These are phyloP conservation scores for Yamadazyma takamatsuzukensis DNA, from an alignment of 805 yeast species.

Conservation along the genomic window DNA sequence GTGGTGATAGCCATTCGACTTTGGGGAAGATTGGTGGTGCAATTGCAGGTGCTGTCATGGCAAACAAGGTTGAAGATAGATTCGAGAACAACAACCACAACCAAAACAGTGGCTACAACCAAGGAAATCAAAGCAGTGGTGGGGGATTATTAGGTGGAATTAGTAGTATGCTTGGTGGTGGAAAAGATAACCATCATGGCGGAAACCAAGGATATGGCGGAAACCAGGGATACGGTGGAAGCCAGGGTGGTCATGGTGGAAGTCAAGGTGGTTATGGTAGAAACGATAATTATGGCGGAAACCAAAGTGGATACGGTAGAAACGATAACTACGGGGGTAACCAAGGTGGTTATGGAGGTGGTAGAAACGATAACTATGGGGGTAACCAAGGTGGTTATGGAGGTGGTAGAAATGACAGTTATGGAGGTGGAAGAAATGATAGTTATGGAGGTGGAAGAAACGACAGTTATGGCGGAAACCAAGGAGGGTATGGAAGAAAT, in stretches of 20 bases:
- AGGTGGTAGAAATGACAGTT: constrained; percentile 3
- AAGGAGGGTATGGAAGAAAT: constrained; percentile 8
- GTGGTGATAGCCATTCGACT: constrained; percentile 25
- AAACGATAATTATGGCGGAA: constrained; percentile 8
- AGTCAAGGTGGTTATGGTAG: constrained; percentile 18
- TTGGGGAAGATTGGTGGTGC: constrained; percentile 52
- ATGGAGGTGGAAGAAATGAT: constrained; percentile 9
- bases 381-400: constrained; percentile 10
- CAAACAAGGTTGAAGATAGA: constrained; percentile 46
- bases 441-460: constrained; percentile 14
- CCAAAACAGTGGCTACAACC: constrained; percentile 15
- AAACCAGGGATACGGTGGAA: constrained; percentile 3
- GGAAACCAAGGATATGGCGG: constrained; percentile 7
- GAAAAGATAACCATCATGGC: constrained; percentile 19
- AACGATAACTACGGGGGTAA: constrained; percentile 2
- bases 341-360: constrained; percentile 2
- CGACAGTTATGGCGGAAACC: constrained; percentile 10
- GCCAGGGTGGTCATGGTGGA: constrained; percentile 12
- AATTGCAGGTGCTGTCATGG: constrained; percentile 51
- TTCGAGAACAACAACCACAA: constrained; percentile 23
- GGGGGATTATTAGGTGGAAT: constrained; percentile 2
- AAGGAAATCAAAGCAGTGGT: constrained; percentile 1
- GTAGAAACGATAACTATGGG: constrained; percentile 4
- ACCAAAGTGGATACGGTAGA: constrained; percentile 1
- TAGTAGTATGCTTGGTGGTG: constrained; percentile 10